Conservation (phyloP, 371 early-diverging fungal species). For the Mortierella sp. region DNA sequence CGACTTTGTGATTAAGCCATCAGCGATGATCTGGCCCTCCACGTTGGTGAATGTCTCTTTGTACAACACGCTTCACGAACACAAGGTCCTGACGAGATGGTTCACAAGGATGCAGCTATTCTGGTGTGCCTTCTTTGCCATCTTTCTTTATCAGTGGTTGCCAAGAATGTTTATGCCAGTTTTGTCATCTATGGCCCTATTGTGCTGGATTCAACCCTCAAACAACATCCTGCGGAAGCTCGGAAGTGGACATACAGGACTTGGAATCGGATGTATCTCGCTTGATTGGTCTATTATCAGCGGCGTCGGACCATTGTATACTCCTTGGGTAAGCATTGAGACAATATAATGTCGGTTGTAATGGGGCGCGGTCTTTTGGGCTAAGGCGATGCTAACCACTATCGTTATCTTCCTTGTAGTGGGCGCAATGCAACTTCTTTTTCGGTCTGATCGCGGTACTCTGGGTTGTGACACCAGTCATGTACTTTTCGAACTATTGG, state of each 20-base stretch:
- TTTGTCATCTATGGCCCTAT: conserved; percentile 59
- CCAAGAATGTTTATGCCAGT: conserved; percentile 72
- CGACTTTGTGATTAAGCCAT: conserved; percentile 75
- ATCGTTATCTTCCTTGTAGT: too few species aligned
- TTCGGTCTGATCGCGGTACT: conserved; percentile 71
- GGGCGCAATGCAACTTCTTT: conserved; percentile 75
- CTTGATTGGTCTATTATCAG: conserved; percentile 40
- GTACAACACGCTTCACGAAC: conserved; percentile 75
- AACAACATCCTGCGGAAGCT: conserved; percentile 60
- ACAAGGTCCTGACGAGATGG: conserved; percentile 41
- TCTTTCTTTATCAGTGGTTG: conserved; percentile 69
- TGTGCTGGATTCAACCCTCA: conserved; percentile 68
- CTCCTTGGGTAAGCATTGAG: conserved; percentile 59
- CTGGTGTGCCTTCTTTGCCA: conserved; percentile 56
- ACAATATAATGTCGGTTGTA: too few species aligned
- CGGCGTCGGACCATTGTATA: conserved; percentile 30
- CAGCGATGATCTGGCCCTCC: conserved; percentile 89
- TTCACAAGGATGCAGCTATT: conserved; percentile 55
- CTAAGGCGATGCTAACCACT: too few species aligned
- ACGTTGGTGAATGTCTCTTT: conserved; percentile 79
- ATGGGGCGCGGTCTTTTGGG: too few species aligned
- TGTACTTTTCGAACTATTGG: conserved; percentile 74
- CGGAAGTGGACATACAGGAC: conserved; percentile 59
- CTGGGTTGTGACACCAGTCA: conserved; percentile 75
- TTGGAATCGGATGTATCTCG: conserved; percentile 23